Conservation (phyloP, 305 asterid genomes). For the Lippia alba region DNA sequence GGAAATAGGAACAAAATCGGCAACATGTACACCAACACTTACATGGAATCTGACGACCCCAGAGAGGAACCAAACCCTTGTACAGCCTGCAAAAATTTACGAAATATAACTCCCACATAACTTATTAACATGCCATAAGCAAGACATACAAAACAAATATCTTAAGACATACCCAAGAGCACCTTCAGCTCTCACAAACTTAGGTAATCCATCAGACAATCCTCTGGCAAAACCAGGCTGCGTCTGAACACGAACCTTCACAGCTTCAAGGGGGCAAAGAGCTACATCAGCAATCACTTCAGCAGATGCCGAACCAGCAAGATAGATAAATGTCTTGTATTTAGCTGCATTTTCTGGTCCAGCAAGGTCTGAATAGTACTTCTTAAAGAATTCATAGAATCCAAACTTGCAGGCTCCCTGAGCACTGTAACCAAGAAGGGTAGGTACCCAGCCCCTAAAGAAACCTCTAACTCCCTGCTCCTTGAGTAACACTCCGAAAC, state of each 20-base stretch:
- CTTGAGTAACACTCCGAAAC: slow-evolving; percentile 74
- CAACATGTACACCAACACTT: slow-evolving; percentile 40
- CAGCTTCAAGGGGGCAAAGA: slow-evolving; percentile 90
- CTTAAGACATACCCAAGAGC: slow-evolving; percentile 69
- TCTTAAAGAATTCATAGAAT: slow-evolving; percentile 89
- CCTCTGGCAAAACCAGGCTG: slow-evolving; percentile 95
- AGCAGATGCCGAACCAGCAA: slow-evolving; percentile 95
- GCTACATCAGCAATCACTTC: slow-evolving; percentile 44
- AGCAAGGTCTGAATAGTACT: slow-evolving; percentile 83
- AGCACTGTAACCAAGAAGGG: slow-evolving; percentile 88
- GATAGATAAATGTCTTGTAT: slow-evolving; percentile 82
- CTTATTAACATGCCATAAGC: slow-evolving; percentile 10
- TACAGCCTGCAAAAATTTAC: slow-evolving; percentile 57
- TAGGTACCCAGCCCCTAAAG: slow-evolving; percentile 93
- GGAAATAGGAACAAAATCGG: not conserved
- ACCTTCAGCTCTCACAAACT: slow-evolving; percentile 87
- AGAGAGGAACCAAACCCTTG: slow-evolving; percentile 89
- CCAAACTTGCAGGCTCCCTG: slow-evolving; percentile 98
- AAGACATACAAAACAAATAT: not conserved
- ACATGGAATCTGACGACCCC: slow-evolving; percentile 98
- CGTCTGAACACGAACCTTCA: slow-evolving; percentile 95
- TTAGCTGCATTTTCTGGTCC: slow-evolving; percentile 82
- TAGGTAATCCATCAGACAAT: slow-evolving; percentile 79
- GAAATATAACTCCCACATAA: slow-evolving; percentile 7
- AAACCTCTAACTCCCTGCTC: slow-evolving; percentile 85